Conservation (phyloP, 768 basidiomycete genomes). For the Collybia sordida region DNA sequence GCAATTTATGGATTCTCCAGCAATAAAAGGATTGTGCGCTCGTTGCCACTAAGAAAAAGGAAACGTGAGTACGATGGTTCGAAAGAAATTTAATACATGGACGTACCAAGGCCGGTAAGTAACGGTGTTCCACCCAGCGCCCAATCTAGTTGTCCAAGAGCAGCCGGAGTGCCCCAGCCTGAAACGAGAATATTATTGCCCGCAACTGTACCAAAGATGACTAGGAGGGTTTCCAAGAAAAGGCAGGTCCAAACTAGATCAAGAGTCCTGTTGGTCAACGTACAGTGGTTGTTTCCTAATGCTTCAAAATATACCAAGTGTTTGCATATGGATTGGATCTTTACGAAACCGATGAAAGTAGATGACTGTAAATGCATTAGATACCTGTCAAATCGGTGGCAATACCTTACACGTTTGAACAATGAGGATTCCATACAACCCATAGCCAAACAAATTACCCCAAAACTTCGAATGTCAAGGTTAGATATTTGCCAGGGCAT, state of each 20-base stretch:
- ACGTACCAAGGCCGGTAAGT: conserved; percentile 6
- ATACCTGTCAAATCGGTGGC: background rate
- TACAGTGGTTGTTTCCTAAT: background rate
- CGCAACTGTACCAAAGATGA: conserved; percentile 12
- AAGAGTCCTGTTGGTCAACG: background rate
- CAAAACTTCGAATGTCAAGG: conserved; percentile 8
- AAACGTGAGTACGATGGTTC: background rate
- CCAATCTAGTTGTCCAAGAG: conserved; percentile 13
- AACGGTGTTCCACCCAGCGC: conserved; percentile 11
- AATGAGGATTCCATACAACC: conserved; percentile 17
- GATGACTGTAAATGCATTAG: conserved; percentile 7
- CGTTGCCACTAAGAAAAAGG: conserved; percentile 11
- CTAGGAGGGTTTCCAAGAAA: conserved; percentile 15
- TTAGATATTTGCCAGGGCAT: background rate
- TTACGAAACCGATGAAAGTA: conserved; percentile 12
- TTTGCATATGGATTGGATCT: conserved; percentile 10
- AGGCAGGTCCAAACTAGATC: conserved; percentile 16
- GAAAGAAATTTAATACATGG: background rate
- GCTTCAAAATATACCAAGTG: conserved; percentile 8
- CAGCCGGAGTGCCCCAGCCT: conserved; percentile 18
- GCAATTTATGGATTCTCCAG: conserved; percentile 10
- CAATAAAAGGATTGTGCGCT: conserved; percentile 15
- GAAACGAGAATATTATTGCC: conserved; percentile 13
- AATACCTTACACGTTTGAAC: conserved; percentile 16
- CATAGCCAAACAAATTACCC: conserved; percentile 17